Percentiles rank a stretch among this genome's conserved stretches.
These are phyloP conservation scores for Penicillium robsamsonii DNA, from an alignment of 495 filamentous ascomycete genomes.

Conservation along the genomic window DNA sequence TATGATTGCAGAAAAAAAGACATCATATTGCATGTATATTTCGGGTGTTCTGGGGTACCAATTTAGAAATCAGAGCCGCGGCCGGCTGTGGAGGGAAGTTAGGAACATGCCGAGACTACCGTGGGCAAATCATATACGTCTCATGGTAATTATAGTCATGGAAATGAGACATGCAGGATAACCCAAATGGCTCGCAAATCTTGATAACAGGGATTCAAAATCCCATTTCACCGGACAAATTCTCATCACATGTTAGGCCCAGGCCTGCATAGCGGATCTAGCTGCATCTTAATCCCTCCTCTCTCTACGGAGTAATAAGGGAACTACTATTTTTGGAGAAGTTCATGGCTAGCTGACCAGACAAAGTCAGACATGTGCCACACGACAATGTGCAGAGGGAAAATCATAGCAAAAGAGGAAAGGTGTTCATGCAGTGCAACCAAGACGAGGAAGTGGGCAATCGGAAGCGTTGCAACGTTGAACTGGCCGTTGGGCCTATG, in stretches of 20 bases:
- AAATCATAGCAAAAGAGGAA: background rate
- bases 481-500: constrained; percentile 8
- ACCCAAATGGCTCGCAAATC: background rate
- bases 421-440: constrained; percentile 17
- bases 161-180: background rate
- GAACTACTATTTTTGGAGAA: background rate
- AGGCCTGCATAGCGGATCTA: background rate
- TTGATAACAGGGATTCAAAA: background rate
- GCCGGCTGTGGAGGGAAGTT: background rate
- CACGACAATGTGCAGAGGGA: constrained; percentile 10
- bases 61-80: background rate
- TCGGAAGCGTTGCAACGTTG: constrained; percentile 5
- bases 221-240: constrained; percentile 11
- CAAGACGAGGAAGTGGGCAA: background rate
- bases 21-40: background rate
- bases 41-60: background rate
- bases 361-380: constrained; percentile 2
- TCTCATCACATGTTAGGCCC: constrained; percentile 14
- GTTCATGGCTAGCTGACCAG: background rate
- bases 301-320: background rate
- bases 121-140: background rate
- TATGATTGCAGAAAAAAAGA: constrained; percentile 19
- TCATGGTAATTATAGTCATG: background rate
- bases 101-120: background rate
- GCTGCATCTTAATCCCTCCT: background rate